Percentiles rank a stretch among this genome's conserved stretches.
These are phyloP conservation scores for Hanseniaspora occidentalis DNA, from an alignment of 805 yeast genomes.

Conservation along the genomic window DNA sequence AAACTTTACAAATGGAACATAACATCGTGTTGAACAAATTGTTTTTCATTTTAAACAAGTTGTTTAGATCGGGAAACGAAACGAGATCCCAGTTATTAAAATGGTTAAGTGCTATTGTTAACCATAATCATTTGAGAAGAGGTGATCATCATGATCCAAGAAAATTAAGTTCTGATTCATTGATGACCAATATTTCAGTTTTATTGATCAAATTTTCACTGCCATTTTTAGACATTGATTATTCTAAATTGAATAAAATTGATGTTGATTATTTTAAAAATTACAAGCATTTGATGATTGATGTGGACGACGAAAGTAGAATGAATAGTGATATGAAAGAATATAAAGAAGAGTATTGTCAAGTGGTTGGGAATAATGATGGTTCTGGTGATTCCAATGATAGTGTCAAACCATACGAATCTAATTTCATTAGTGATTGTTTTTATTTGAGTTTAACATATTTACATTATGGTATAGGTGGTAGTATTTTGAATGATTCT, in stretches of 20 bases:
- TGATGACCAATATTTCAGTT: conserved; percentile 65
- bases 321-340: conserved; percentile 65
- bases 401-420: conserved; percentile 21
- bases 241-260: conserved; percentile 62
- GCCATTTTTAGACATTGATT: conserved; percentile 68
- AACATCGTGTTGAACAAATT: conserved; percentile 46
- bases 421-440: conserved; percentile 84
- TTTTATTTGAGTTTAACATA: conserved; percentile 71
- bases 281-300: conserved; percentile 34
- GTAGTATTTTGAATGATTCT: conserved; percentile 45
- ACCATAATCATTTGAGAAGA: conserved; percentile 73
- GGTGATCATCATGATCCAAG: conserved; percentile 69
- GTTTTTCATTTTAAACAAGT: conserved; percentile 56
- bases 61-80: conserved; percentile 58
- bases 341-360: conserved; percentile 43
- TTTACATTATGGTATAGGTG: conserved; percentile 83
- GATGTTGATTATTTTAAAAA: conserved; percentile 56
- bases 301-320: conserved; percentile 71
- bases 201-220: conserved; percentile 60
- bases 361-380: conserved; percentile 24
- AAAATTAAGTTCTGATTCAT: conserved; percentile 52
- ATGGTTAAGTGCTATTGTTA: conserved; percentile 64
- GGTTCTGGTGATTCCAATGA: conserved; percentile 26
- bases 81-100: conserved; percentile 53
- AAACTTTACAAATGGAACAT: conserved; percentile 54